Conservation (phyloP, 371 early-diverging fungal species). For the Phascolomyces articulosus region DNA sequence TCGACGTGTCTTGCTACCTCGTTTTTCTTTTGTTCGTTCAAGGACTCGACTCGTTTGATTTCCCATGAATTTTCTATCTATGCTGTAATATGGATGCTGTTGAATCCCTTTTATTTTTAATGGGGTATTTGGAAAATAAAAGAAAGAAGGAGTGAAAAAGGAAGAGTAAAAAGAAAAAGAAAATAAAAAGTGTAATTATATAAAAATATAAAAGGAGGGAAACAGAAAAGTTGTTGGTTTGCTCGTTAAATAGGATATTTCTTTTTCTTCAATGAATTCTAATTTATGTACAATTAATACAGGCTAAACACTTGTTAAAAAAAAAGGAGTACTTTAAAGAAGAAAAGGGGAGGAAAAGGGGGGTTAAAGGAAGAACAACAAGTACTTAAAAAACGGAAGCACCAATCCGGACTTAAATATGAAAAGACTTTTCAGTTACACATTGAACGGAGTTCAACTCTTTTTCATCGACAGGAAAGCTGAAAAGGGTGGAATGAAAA, state of each 20-base stretch:
- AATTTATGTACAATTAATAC: too few species aligned
- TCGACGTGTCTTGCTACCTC: slow-evolving; percentile 28
- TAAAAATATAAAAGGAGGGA: neutral
- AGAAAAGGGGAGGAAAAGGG: neutral
- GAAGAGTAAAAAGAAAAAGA: slow-evolving; percentile 5
- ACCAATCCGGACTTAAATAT: slow-evolving; percentile 4
- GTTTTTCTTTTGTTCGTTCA: slow-evolving; percentile 36
- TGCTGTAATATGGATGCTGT: too few species aligned
- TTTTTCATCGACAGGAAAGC: too few species aligned
- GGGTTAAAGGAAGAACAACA: neutral
- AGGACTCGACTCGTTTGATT: slow-evolving; percentile 50
- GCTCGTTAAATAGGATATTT: too few species aligned
- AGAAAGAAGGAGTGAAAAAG: neutral
- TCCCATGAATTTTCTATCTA: too few species aligned
- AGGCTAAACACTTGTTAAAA: too few species aligned
- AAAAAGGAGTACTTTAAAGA: neutral
- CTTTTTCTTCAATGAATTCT: too few species aligned
- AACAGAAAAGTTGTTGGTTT: neutral
- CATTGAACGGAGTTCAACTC: too few species aligned
- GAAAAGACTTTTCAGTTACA: too few species aligned
- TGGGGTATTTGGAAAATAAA: neutral
- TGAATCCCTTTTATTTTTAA: too few species aligned
- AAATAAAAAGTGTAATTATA: neutral
- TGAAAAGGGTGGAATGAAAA: too few species aligned
- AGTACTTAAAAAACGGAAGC: neutral